Evolutionary conservation across 202 grass and related monocot genomes (phyloP), one percentile per base, ranked within the genome.

Genomic region (Miscanthus sacchariflorus): DNA sequence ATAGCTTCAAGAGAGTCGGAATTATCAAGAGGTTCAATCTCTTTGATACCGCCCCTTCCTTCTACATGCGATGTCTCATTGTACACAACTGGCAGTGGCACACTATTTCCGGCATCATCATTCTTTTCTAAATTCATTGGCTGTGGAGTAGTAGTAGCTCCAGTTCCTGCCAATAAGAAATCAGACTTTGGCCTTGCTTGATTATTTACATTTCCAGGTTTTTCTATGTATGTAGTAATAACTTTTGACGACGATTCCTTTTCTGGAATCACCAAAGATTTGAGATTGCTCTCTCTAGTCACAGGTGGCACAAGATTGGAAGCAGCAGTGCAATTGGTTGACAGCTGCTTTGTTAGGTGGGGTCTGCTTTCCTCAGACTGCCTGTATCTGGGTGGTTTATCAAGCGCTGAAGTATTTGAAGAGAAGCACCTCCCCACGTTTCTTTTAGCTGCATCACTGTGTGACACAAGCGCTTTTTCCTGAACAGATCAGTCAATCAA

Each of bases 401-500:
- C 77, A 76, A 86, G 54, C 61, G 86, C 65, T 82, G 84, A 86
- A 68, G 66, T 74, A 76, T 83, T 87, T 64, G 44, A 44, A 50
- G 77, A 61, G 70, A 67, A 72, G 52, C 77, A 74, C 27, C 8
- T 85, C 70, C 78, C 70, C 10, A 43, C 50, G 70, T 87, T 93
- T 84, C 70, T 83, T 85, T 89, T 81, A 87, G 79, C 77, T 86
- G 69, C 35, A 85, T 66, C 52, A 6, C 33, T 50, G 63, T 43
- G 81, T 73, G 85, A 77, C 71, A 80, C 70, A 68, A 83, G 40
- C 90, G 83, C 74, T 56, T 93, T 95, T 89, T 87, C 91, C 96
- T 99, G 74, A 59, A 93, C 91, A 9, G 48, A 77, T 25, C 17
- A 73, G 68, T 66, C 36, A 81, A 79, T 84, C 28, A 87, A 40